Base-by-base conservation (phyloP, 192 early-diverging fungal species). In the Rhizophagus sp. region DNA sequence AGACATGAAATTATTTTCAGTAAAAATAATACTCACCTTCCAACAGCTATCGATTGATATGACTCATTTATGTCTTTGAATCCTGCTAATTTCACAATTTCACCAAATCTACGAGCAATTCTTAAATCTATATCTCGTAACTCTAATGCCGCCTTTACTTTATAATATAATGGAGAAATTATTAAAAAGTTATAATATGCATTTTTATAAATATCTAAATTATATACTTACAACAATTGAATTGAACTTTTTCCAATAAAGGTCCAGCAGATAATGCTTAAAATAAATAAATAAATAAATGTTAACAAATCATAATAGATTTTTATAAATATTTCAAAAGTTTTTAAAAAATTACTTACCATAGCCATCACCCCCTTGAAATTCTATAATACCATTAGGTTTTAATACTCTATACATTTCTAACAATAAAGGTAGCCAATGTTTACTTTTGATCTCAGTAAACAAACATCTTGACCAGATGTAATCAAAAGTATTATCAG, bases 391-490 rank as follows among this genome's bases (percentile, higher is more conserved):
- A 17, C 72, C 72, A 12, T 49, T 49, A 50, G 72, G 47, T 33
- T 73, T 73, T 50, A 73, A 73, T 7, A 73, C 72, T 24, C 72
- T 49, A 50, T 73, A 27, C 44, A 73, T 47, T 61, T 73, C 72
- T 33, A 33, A 15, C 69, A 71, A 36, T 8, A 71, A 47, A 24
- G 7, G 17, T 24, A 24, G 17, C 72, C 72, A 73, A 57, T 57
- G 1, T n/a, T 15, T 73, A 52, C 15, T 57, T 36, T n/a, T 73
- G 8, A 73, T 73, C 22, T 57, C 50, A 4, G 50, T 17, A 34
- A 39, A 73, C 19, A 73, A 73, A 57, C 33, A 9, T 27, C 72
- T 24, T 73, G 49, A 50, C 44, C 44, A 73, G 30, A 73, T 57
- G 57, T 50, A 73, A 57, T 73, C 72, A 57, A 73, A 73, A 52